These are phyloP conservation scores for Aspergillus cavernicola DNA, from an alignment of 495 filamentous ascomycete species.

Conservation along the genomic window DNA sequence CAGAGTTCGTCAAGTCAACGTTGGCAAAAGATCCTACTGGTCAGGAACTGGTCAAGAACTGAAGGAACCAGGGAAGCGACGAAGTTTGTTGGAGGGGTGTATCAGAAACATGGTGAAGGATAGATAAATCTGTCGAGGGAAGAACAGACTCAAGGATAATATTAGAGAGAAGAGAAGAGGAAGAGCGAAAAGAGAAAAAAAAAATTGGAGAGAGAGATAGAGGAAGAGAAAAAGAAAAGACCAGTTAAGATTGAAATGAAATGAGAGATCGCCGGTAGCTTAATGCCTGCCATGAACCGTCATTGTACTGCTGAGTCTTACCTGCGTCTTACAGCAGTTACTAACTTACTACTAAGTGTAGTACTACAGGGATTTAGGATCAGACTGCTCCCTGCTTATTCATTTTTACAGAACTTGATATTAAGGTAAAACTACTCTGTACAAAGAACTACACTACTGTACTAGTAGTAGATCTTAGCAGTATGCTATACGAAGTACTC, in stretches of 20 bases:
- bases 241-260: neutral
- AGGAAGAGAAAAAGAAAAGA: slow-evolving; percentile 12
- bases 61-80: slow-evolving; percentile 2
- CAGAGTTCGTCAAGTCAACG: slow-evolving; percentile 2
- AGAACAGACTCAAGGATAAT: neutral
- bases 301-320: neutral
- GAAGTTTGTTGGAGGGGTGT: neutral
- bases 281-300: slow-evolving; percentile 18
- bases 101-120: slow-evolving; percentile 7
- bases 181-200: slow-evolving; percentile 11
- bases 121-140: neutral
- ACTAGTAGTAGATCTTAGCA: no score
- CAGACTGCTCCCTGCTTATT: no score
- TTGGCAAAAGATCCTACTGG: neutral
- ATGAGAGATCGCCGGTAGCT: slow-evolving; percentile 19
- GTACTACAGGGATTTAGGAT: no score
- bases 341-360: no score
- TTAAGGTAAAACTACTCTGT: no score
- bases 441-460: no score
- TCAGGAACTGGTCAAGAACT: slow-evolving; percentile 3
- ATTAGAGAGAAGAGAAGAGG: neutral
- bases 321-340: no score
- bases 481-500: no score
- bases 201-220: slow-evolving; percentile 10
- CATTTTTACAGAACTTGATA: no score